phyloP scores from a whole-genome alignment of 2,329 filamentous ascomycete species.

The Paracorniculantispora psalliotae region DNA sequence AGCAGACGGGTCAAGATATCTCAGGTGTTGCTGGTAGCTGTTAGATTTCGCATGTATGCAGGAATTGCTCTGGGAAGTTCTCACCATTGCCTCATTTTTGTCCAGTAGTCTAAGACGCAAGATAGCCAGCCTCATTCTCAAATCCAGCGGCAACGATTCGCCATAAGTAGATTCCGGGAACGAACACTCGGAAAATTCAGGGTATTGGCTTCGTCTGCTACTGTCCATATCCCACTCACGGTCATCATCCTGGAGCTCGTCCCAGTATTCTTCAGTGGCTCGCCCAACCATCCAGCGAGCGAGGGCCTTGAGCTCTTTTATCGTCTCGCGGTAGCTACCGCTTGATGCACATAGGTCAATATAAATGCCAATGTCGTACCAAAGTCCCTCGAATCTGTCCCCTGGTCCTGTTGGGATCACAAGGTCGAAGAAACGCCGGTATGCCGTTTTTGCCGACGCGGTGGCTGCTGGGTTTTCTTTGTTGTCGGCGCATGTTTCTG shows the following conservation, averaged over 20 bases:
- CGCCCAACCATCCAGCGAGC: slow-evolving; percentile 81
- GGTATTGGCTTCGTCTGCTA: slow-evolving; percentile 57
- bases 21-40: slow-evolving; percentile 54
- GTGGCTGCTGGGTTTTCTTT: slow-evolving; percentile 37
- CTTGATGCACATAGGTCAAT: slow-evolving; percentile 70
- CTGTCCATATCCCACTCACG: slow-evolving; percentile 82
- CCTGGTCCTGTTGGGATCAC: slow-evolving; percentile 29
- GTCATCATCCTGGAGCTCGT: slow-evolving; percentile 65
- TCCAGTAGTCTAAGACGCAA: slow-evolving; percentile 71
- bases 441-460: slow-evolving; percentile 42
- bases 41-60: background rate
- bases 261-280: slow-evolving; percentile 71
- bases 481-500: slow-evolving; percentile 52
- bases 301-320: slow-evolving; percentile 64
- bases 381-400: slow-evolving; percentile 45
- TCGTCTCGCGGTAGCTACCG: slow-evolving; percentile 58
- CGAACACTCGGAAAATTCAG: slow-evolving; percentile 54
- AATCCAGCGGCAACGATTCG: slow-evolving; percentile 67
- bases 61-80: slow-evolving; percentile 21
- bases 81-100: slow-evolving; percentile 68
- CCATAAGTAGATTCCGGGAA: slow-evolving; percentile 58
- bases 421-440: slow-evolving; percentile 42
- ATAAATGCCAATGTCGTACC: slow-evolving; percentile 83
- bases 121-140: slow-evolving; percentile 77
- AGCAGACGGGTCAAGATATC: slow-evolving; percentile 64